These are phyloP conservation scores for Coemansia umbellata DNA, from an alignment of 192 early-diverging fungal genomes.

Conservation along the genomic window DNA sequence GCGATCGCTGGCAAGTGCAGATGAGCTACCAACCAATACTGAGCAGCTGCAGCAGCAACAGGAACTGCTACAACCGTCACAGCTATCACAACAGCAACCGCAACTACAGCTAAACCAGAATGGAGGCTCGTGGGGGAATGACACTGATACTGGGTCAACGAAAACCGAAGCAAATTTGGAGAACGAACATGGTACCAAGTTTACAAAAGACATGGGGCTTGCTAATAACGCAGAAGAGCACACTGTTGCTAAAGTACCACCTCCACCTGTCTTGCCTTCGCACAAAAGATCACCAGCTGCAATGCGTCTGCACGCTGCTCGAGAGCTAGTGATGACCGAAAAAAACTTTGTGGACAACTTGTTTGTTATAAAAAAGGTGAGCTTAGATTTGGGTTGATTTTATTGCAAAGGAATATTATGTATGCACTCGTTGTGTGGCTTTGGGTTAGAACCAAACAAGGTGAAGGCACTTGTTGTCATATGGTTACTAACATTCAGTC, in stretches of 20 bases:
- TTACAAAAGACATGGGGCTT: background rate
- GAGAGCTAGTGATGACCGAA: constrained; percentile 50
- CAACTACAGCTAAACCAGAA: background rate
- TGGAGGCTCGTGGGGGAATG: constrained; percentile 6
- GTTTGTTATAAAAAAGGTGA: constrained; percentile 50
- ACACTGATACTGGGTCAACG: constrained; percentile 15
- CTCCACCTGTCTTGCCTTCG: background rate
- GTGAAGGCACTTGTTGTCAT: no score
- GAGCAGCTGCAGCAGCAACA: background rate
- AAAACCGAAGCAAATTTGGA: constrained; percentile 14
- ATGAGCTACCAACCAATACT: constrained; percentile 28
- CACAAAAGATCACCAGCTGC: constrained; percentile 31
- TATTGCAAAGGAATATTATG: no score
- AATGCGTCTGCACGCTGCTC: constrained; percentile 44
- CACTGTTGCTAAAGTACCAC: background rate
- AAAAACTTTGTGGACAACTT: constrained; percentile 53
- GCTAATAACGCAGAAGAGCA: background rate
- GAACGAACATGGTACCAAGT: background rate
- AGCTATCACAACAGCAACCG: background rate
- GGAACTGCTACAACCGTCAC: background rate
- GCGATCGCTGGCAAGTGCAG: constrained; percentile 33
- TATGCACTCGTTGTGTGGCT: no score
- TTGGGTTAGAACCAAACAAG: no score
- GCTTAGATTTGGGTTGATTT: background rate
- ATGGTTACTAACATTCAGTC: no score